These are phyloP conservation scores for Aspergillus sergii DNA, from an alignment of 2,329 filamentous ascomycete genomes.

Conservation along the genomic window DNA sequence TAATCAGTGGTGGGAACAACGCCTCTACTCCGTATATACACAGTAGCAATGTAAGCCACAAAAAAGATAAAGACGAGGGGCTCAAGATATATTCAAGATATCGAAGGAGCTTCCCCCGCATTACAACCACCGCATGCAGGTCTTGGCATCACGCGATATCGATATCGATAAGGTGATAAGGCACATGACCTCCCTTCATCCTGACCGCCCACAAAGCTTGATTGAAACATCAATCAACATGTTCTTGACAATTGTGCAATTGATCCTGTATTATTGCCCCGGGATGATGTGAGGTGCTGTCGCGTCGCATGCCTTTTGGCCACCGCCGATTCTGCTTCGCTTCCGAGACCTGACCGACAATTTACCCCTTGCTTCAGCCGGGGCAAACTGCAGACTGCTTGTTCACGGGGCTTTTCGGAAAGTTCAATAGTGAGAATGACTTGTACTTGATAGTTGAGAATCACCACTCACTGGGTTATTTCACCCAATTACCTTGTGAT, in stretches of 20 bases:
- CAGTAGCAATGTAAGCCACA: not conserved
- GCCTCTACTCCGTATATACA: not conserved
- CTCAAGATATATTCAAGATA: not conserved
- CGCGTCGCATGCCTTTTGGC: not conserved
- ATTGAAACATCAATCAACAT: too few relatives aligned
- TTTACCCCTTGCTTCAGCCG: not conserved
- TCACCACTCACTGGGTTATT: not conserved
- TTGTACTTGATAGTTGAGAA: not conserved
- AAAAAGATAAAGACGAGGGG: not conserved
- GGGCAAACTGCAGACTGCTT: not conserved
- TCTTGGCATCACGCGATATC: constrained; percentile 22
- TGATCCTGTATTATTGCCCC: not conserved
- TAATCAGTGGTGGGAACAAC: not conserved
- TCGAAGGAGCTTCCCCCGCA: constrained; percentile 15
- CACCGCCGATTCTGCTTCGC: not conserved
- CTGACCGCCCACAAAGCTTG: too few relatives aligned
- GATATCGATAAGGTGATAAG: not conserved
- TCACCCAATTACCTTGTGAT: not conserved
- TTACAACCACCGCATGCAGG: constrained; percentile 12
- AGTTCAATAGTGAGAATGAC: not conserved
- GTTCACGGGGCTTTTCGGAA: not conserved
- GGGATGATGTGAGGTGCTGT: not conserved
- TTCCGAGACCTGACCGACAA: not conserved
- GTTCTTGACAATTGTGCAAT: not conserved
- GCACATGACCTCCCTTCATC: not conserved